Percentiles rank a stretch among this genome's conserved stretches.
Evolutionary conservation across 495 filamentous ascomycete species (phyloP).

Genomic region (Cenococcum geophilum): DNA sequence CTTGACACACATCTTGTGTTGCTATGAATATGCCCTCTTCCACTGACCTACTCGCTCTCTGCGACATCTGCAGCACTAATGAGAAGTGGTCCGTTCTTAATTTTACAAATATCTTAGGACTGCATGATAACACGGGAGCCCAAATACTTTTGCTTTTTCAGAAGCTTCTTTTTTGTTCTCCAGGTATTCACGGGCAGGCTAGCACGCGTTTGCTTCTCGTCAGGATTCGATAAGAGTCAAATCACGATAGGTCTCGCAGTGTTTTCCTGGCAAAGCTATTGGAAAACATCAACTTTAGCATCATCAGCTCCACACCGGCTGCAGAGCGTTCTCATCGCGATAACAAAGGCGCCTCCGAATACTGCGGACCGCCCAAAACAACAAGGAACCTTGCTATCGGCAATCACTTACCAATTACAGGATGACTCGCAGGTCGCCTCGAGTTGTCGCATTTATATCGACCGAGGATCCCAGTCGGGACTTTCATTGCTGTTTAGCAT

Average conservation of each 20-base stretch:
- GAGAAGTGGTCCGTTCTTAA: not conserved
- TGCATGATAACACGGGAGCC: not conserved
- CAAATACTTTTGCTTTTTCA: not conserved
- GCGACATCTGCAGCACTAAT: not conserved
- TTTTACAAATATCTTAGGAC: not conserved
- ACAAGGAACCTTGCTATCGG: not conserved
- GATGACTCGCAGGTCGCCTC: conserved; percentile 1
- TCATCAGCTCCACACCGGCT: not conserved
- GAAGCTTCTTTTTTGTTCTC: not conserved
- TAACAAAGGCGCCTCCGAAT: not conserved
- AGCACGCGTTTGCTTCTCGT: not conserved
- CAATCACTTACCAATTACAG: not conserved
- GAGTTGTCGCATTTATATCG: not conserved
- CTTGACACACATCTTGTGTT: not conserved
- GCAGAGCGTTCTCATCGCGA: not conserved
- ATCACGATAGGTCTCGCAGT: too few species aligned
- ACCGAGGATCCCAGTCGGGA: not conserved
- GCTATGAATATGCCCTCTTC: not conserved
- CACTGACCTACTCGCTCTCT: not conserved
- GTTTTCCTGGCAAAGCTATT: too few species aligned
- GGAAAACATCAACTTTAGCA: too few species aligned
- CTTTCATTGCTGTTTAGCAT: not conserved
- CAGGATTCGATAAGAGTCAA: not conserved
- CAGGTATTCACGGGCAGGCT: not conserved
- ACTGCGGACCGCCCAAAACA: not conserved